Percentiles rank a stretch among this genome's conserved stretches.
These are phyloP conservation scores for Caryopteris hybrid DNA, from an alignment of 305 asterid genomes.

Conservation along the genomic window DNA sequence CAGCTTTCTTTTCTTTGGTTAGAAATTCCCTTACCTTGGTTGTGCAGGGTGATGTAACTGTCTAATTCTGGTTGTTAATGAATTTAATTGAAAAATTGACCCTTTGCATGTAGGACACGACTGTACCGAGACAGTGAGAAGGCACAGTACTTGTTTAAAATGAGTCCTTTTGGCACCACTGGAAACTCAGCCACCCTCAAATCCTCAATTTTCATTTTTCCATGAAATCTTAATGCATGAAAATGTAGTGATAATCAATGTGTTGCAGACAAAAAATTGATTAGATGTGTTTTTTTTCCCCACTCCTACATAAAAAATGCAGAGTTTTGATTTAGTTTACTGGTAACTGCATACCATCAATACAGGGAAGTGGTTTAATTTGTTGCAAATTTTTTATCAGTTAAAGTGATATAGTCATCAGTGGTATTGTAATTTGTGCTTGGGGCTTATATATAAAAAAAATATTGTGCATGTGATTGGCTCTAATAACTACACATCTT, in stretches of 20 bases:
- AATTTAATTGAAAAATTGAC: neutral
- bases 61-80: slow-evolving; percentile 3
- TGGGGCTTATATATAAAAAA: too few relatives aligned
- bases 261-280: neutral
- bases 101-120: neutral
- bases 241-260: neutral
- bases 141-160: neutral
- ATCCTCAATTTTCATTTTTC: neutral
- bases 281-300: neutral
- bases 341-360: neutral
- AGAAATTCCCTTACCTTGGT: neutral
- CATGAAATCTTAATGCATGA: neutral
- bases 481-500: slow-evolving; percentile 8
- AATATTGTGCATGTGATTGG: slow-evolving; percentile 19
- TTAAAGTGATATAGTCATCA: slow-evolving; percentile 3
- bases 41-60: neutral
- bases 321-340: neutral
- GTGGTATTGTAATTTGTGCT: slow-evolving; percentile 16
- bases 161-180: neutral
- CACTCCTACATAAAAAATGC: neutral
- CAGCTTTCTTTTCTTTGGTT: slow-evolving; percentile 4
- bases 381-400: neutral
- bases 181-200: neutral
- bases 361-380: neutral
- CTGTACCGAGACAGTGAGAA: neutral